Percentiles rank a stretch among this genome's conserved stretches.
phyloP scores from a whole-genome alignment of 495 filamentous ascomycete genomes.

The Aspergillus panamensis region DNA sequence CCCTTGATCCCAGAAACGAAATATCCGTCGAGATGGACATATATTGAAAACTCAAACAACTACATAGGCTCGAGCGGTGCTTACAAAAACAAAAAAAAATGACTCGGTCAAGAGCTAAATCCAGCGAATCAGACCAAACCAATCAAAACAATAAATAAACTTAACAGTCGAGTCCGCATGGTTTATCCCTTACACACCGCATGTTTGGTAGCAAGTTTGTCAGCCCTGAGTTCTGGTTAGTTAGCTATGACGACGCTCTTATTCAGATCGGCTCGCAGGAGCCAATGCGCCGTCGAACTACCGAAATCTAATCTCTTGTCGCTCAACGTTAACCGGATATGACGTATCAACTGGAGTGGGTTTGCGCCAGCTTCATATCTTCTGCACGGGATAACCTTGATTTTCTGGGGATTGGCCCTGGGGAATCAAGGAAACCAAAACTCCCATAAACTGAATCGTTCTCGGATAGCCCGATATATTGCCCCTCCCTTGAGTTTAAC shows the following conservation, averaged over 20 bases:
- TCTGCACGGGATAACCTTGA: neutral
- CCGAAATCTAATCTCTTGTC: constrained; percentile 12
- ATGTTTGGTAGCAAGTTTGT: constrained; percentile 1
- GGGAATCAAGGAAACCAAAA: neutral
- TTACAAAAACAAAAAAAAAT: too few species aligned
- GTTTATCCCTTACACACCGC: constrained; percentile 8
- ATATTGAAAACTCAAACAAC: too few species aligned
- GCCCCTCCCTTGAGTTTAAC: too few species aligned
- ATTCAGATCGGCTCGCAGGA: too few species aligned
- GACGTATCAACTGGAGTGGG: constrained; percentile 7
- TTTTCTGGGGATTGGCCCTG: neutral
- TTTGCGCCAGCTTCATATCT: neutral
- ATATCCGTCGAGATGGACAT: neutral
- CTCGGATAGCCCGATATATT: too few species aligned
- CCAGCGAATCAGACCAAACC: too few species aligned
- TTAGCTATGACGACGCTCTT: neutral
- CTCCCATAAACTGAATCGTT: too few species aligned
- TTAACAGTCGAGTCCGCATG: neutral
- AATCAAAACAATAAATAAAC: too few species aligned
- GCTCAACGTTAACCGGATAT: constrained; percentile 3
- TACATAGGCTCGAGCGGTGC: too few species aligned
- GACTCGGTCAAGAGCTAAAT: too few species aligned
- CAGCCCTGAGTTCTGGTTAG: neutral
- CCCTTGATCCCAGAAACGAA: constrained; percentile 7
- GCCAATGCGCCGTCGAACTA: neutral